Evolutionary conservation across 495 filamentous ascomycete species (phyloP), one percentile per base, ranked within the genome.

Genomic region (Penicillium canescens): DNA sequence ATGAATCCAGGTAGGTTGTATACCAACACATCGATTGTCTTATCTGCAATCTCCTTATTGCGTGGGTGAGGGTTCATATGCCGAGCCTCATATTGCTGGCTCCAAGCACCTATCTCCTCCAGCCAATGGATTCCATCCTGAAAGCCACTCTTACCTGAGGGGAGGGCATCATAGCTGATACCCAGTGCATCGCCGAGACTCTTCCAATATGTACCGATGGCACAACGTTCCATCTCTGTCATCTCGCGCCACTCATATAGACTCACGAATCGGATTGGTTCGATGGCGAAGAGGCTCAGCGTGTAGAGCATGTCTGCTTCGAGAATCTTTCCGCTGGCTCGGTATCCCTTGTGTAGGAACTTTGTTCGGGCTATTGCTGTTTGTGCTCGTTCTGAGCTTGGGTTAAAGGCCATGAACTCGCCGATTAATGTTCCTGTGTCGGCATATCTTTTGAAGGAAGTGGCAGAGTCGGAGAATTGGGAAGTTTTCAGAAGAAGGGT

Each of bases 241-340:
- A 86, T 65, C 9, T 67, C 41, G 7, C 86, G 78, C 85, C 85
- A 89, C 51, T 89, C 85, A 58, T 80, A 86, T 26, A 70, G 52
- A 10, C 68, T 60, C 3, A 71, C 59, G 13, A 84, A 89, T 12
- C 78, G 72, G 28, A 78, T 71, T 2, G 83, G 85, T 56, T 88
- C 83, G 0, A 69, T 59, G 0, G 81, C 76, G 59, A 87, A 88
- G 1, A 87, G 74, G 9, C 73, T 77, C 0, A 88, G 70, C 1
- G 85, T 87, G 65, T 87, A 90, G 0, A 88, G 71, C 63, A 88
- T 77, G 53, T 88, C 86, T 0, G 77, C 74, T 53, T 87, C 78
- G 7, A 73, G 69, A 60, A 90, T 88, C 51, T 78, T 77, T 12
- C 84, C 83, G 21, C 73, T 68, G 18, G 77, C 71, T 5, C 74